Base-by-base conservation (phyloP, 306 rosid species). In the Datisca glomerata region DNA sequence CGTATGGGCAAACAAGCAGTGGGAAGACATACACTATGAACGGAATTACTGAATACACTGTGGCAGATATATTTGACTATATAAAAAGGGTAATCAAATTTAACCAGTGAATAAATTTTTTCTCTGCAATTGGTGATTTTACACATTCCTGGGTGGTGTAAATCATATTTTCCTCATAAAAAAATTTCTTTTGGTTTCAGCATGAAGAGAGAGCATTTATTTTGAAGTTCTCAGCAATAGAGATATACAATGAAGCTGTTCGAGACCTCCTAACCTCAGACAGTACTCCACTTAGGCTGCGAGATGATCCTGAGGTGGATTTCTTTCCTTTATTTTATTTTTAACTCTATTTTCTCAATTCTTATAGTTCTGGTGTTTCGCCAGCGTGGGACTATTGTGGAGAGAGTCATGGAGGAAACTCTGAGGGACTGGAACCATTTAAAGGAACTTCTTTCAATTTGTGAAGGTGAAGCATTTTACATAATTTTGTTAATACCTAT, bases 21-120 rank as follows among this genome's bases (percentile, higher is more conserved):
- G 98, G 98, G 60, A 91, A 91, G 75, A 91, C 98, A 7, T 84
- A 91, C 59, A 91, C 98, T n/a, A 91, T 91, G 96, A 61, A 77
- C 70, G 98, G 98, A 61, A 70, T 91, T 47, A 78, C 93, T 23
- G 96, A 91, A 66, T 66, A 68, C 41, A 65, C 98, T n/a, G 94
- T 69, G 15, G 80, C 85, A 27, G 98, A 84, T 57, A 84, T 91
- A 68, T 91, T 84, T 68, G 89, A 84, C 66, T 68, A 84, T 43
- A 57, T 80, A 59, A 79, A 74, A 38, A 71, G 51, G 96, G 98
- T 91, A 80, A 62, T 43, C 29, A 47, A 56, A 25, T 31, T 43
- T 14, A 37, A n/a, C n/a, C 47, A 10, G 45, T n/a, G 49, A 33
- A 12, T 43, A 12, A 24, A 21, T 55, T 41, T 60, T 49, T 19